A percentile compares a stretch with the other conserved stretches of the same genome.
Conservation (phyloP, 176 grass and related monocot species). For the Oryza meyeriana region DNA sequence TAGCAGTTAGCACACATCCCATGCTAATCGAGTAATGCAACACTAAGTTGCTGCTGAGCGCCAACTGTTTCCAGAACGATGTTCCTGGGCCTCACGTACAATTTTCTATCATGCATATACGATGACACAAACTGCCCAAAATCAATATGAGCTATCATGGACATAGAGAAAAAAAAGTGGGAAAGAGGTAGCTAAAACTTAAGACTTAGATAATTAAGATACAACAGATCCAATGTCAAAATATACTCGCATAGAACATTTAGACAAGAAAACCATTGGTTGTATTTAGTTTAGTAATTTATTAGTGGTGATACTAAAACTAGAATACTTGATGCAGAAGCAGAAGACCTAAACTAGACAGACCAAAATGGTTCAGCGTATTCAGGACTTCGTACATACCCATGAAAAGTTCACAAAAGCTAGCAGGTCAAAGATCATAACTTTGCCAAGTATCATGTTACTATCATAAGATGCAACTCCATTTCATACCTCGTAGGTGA, state of each 20-base stretch:
- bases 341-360: background rate
- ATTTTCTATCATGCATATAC: background rate
- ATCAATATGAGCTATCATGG: background rate
- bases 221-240: background rate
- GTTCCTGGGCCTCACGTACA: background rate
- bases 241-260: background rate
- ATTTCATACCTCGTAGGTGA: slow-evolving; percentile 74
- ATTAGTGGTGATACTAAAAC: background rate
- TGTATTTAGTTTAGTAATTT: background rate
- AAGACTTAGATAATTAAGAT: background rate
- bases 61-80: background rate
- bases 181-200: background rate
- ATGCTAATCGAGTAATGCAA: background rate
- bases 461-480: background rate
- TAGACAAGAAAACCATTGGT: background rate
- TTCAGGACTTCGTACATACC: background rate
- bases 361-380: background rate
- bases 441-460: background rate
- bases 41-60: background rate
- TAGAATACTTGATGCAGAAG: background rate
- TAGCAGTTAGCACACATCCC: background rate
- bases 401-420: background rate
- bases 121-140: background rate
- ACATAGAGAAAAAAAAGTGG: background rate
- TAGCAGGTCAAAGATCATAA: background rate